Base-by-base conservation (phyloP, 352 stramenopile genomes). In the Globisporangium apiculatum region DNA sequence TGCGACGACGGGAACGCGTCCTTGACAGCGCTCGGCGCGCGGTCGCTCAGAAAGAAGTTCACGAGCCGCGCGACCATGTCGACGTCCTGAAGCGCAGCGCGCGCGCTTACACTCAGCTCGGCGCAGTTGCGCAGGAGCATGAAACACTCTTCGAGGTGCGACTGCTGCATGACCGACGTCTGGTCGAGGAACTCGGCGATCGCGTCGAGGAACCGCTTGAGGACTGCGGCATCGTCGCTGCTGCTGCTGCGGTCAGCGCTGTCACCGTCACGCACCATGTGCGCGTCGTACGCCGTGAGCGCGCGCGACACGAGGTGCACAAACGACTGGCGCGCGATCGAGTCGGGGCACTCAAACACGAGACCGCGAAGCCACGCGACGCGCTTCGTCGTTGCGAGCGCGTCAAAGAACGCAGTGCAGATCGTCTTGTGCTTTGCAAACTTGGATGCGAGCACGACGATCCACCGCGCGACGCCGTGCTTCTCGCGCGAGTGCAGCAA, bases 401-500 rank as follows among this genome's bases (percentile, higher is more conserved):
- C 62, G 9, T 81, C 71, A 48, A 95, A 90, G 48, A 92, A 91
- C 36, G 74, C 69, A 41, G 58, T 68, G 62, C 82, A 92, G 49
- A 91, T 86, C 10, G 62, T 47, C 53, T 91, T 91, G 57, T 83
- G 76, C 35, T 73, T 73, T 5, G 64, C 72, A 60, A 95, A 95
- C 65, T 92, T 91, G 31, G 68, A 65, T 10, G 76, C 71, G 5
- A 94, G 67, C 17, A 93, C 73, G 9, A 72, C 83, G 56, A 95
- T 88, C 84, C 86, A 94, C 43, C 84, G 72, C 11, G 75, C 78
- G 55, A 96, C 83, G 8, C 83, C 86, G 56, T 95, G 79, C 48
- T 96, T 93, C 64, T 97, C 89, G 51, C 86, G 69, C 12, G 75
- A 94, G 50, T 97, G 89, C 31, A 97, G 58, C 58, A 96, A 57